Conservation (phyloP, 2,329 filamentous ascomycete species). For the Aureobasidium uvarum region DNA sequence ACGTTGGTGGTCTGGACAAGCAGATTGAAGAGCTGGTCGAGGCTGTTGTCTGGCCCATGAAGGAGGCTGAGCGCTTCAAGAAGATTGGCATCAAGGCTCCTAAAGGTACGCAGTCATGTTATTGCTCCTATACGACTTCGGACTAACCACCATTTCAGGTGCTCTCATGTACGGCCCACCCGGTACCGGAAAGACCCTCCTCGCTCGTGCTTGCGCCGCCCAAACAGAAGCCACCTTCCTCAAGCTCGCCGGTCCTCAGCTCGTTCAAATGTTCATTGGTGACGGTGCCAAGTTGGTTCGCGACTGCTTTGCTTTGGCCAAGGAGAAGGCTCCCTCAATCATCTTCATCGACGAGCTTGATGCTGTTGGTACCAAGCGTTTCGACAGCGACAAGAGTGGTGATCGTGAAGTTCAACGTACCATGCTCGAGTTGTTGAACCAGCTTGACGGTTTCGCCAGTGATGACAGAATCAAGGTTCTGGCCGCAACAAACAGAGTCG, state of each 20-base stretch:
- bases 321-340: slow-evolving; percentile 98
- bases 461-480: slow-evolving; percentile 97
- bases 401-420: slow-evolving; percentile 97
- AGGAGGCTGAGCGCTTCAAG: slow-evolving; percentile 98
- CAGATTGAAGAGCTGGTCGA: slow-evolving; percentile 99
- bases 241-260: slow-evolving; percentile 94
- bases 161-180: slow-evolving; percentile 97
- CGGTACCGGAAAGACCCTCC: slow-evolving; percentile 84
- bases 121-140: neutral
- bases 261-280: slow-evolving; percentile 99
- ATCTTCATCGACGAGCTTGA: slow-evolving; percentile 99
- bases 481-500: slow-evolving; percentile 89
- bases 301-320: slow-evolving; percentile 95
- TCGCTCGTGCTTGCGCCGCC: slow-evolving; percentile 92
- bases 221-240: slow-evolving; percentile 99
- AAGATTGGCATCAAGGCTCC: slow-evolving; percentile 99
- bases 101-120: slow-evolving; percentile 65
- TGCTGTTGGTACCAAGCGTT: slow-evolving; percentile 97
- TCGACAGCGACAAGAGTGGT: slow-evolving; percentile 97
- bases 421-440: slow-evolving; percentile 98
- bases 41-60: slow-evolving; percentile 99
- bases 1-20: slow-evolving; percentile 96
- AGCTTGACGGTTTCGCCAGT: slow-evolving; percentile 95
- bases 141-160: slow-evolving; percentile 53
- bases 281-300: slow-evolving; percentile 97